These are phyloP conservation scores for Westerdykella aurantiaca DNA, from an alignment of 2,329 filamentous ascomycete species.

Conservation along the genomic window DNA sequence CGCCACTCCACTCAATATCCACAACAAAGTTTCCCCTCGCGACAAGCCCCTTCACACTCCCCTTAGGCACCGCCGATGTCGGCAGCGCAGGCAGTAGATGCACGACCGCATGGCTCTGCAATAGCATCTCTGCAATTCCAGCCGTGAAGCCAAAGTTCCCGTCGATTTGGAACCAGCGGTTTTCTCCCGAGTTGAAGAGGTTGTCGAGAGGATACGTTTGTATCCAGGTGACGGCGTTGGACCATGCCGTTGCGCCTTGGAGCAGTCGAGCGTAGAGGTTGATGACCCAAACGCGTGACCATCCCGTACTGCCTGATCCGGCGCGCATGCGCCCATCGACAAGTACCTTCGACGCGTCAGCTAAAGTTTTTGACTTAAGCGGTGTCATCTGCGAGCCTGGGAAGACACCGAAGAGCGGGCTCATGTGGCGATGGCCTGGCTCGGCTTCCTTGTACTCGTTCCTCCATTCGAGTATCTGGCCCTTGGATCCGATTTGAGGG, in stretches of 20 bases:
- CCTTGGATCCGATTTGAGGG: constrained; percentile 22
- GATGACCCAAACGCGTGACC: constrained; percentile 49
- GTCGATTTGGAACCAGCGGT: constrained; percentile 43
- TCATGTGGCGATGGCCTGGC: constrained; percentile 48
- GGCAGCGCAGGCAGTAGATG: constrained; percentile 13
- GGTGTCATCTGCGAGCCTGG: constrained; percentile 41
- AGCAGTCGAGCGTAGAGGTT: constrained; percentile 46
- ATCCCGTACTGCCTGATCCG: constrained; percentile 44
- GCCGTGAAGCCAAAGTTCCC: constrained; percentile 48
- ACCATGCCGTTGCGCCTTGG: constrained; percentile 16
- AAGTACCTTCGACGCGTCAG: constrained; percentile 24
- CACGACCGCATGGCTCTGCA: constrained; percentile 30
- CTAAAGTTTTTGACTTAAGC: constrained; percentile 27
- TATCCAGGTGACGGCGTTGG: background rate
- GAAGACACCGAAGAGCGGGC: constrained; percentile 47
- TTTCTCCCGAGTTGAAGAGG: background rate
- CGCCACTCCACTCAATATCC: constrained; percentile 13
- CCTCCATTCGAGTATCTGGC: constrained; percentile 25
- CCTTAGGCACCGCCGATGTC: constrained; percentile 6
- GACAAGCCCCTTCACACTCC: constrained; percentile 11
- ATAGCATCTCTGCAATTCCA: constrained; percentile 44
- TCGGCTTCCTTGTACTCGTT: constrained; percentile 39
- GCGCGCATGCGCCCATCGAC: constrained; percentile 26
- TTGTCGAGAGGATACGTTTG: constrained; percentile 1
- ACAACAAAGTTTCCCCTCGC: constrained; percentile 15